A percentile compares a stretch with the other conserved stretches of the same genome.
These are phyloP conservation scores for Lycium ferocissimum DNA, from an alignment of 257 asterid genomes.

Conservation along the genomic window DNA sequence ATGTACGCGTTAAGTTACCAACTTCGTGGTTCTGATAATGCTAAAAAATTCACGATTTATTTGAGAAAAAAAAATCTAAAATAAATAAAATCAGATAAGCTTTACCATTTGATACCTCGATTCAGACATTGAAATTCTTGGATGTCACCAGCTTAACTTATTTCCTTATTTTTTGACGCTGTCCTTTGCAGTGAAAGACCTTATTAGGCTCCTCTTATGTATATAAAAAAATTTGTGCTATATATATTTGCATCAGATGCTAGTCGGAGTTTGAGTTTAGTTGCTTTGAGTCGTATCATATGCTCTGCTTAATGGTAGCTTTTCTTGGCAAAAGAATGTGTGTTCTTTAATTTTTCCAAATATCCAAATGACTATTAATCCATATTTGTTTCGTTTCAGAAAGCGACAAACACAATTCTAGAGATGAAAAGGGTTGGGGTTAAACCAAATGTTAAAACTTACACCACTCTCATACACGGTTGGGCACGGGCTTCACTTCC, in stretches of 20 bases:
- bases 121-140: no score
- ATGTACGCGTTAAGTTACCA: not conserved
- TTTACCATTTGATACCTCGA: no score
- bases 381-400: constrained; percentile 43
- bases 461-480: constrained; percentile 90
- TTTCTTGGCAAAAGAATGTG: not conserved
- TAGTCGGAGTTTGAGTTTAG: not conserved
- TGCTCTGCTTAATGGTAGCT: not conserved
- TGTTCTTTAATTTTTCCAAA: not conserved
- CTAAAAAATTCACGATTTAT: not conserved
- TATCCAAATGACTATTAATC: not conserved
- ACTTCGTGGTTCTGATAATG: not conserved
- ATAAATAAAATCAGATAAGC: no score
- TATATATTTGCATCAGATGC: not conserved
- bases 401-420: constrained; percentile 71
- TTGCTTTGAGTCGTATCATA: not conserved
- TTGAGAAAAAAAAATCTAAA: no score
- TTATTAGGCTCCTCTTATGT: no score
- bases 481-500: constrained; percentile 98
- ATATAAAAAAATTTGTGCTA: no score
- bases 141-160: no score
- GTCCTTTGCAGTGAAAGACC: no score
- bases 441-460: constrained; percentile 82
- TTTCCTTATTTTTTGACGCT: no score
- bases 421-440: constrained; percentile 88